These are phyloP conservation scores for Astrephomene gubernaculifera DNA, from an alignment of 139 green algal species.

Conservation along the genomic window DNA sequence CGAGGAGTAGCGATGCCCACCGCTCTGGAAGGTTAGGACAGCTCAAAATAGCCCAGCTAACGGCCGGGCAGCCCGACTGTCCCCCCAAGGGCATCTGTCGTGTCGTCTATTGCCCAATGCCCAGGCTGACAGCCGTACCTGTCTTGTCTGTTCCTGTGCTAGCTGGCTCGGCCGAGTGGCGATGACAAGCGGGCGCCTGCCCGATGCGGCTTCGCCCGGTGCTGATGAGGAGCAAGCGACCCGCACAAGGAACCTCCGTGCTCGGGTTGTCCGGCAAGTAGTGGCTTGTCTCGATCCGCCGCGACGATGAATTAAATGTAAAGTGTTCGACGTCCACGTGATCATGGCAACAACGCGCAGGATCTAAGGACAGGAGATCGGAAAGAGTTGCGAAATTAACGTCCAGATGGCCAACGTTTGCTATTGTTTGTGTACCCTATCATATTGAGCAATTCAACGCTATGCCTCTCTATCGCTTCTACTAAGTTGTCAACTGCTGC, in stretches of 20 bases:
- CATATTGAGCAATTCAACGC: too few species aligned
- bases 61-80: neutral
- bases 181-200: neutral
- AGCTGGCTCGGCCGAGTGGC: constrained; percentile 6
- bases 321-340: neutral
- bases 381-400: too few species aligned
- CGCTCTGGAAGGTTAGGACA: neutral
- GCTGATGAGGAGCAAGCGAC: neutral
- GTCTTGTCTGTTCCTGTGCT: constrained; percentile 27
- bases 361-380: neutral
- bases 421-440: too few species aligned
- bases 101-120: neutral
- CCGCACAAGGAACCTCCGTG: neutral
- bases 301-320: neutral
- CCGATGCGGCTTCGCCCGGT: neutral
- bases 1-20: neutral
- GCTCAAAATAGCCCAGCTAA: neutral
- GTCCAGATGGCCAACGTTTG: too few species aligned
- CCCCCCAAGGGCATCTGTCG: neutral
- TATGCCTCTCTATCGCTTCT: too few species aligned
- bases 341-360: neutral
- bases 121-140: neutral
- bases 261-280: neutral
- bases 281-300: neutral
- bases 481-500: too few species aligned